Evolutionary conservation across 306 rosid species (phyloP).

Genomic region (Acacia melanoxylon): DNA sequence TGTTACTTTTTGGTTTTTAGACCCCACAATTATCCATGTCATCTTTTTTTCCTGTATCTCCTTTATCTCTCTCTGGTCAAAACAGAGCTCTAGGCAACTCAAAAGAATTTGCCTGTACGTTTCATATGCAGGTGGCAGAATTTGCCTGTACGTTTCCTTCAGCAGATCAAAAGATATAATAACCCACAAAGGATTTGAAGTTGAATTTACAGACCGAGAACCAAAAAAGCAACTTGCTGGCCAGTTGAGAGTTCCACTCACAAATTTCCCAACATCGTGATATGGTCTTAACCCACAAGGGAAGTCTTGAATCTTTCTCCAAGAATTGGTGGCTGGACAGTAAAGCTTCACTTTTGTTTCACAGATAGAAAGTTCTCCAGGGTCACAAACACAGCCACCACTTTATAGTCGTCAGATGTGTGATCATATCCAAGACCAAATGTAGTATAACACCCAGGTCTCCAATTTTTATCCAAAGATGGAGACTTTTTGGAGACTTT

Average conservation of each 20-base stretch:
- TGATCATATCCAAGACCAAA: slow-evolving; percentile 58
- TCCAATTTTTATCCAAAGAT: slow-evolving; percentile 52
- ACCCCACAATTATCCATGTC: no score
- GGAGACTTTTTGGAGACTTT: slow-evolving; percentile 31
- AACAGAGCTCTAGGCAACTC: no score
- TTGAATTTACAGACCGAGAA: neutral
- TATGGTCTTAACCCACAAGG: slow-evolving; percentile 42
- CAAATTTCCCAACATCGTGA: slow-evolving; percentile 46
- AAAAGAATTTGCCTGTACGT: neutral
- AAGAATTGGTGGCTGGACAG: slow-evolving; percentile 31
- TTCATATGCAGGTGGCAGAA: slow-evolving; percentile 50
- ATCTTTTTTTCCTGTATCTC: no score
- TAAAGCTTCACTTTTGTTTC: slow-evolving; percentile 48
- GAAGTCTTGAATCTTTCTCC: slow-evolving; percentile 53
- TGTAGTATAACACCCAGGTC: slow-evolving; percentile 49
- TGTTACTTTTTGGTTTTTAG: no score
- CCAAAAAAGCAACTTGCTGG: slow-evolving; percentile 28
- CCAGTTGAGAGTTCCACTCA: slow-evolving; percentile 53
- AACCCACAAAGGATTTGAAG: slow-evolving; percentile 34
- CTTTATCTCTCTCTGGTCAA: no score
- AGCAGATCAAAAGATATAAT: slow-evolving; percentile 46
- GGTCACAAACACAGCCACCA: slow-evolving; percentile 45
- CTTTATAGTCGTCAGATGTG: slow-evolving; percentile 43
- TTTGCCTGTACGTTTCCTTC: slow-evolving; percentile 42
- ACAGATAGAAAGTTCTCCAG: slow-evolving; percentile 33